Conservation (phyloP, 2,329 filamentous ascomycete species). For the Metarhizium album region DNA sequence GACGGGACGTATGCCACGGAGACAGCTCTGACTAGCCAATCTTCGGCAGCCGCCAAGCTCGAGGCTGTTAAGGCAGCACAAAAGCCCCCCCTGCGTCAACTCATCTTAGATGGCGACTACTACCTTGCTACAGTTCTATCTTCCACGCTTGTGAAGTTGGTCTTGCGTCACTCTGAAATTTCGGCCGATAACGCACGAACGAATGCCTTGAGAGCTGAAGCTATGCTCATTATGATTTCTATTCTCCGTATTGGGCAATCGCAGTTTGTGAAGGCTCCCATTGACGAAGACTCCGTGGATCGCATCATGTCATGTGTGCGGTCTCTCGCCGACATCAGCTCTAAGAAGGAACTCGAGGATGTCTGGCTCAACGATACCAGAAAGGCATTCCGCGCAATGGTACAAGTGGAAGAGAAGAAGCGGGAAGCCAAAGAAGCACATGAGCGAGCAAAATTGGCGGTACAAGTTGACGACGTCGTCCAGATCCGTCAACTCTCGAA, state of each 20-base stretch:
- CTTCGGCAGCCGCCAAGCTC: constrained; percentile 77
- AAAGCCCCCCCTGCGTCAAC: constrained; percentile 87
- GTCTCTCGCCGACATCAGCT: constrained; percentile 77
- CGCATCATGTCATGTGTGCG: constrained; percentile 96
- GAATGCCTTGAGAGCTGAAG: constrained; percentile 88
- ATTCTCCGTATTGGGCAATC: constrained; percentile 96
- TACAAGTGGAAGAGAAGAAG: constrained; percentile 96
- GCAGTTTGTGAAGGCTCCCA: constrained; percentile 95
- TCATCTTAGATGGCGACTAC: constrained; percentile 95
- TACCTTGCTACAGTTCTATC: constrained; percentile 93
- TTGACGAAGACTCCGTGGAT: constrained; percentile 97
- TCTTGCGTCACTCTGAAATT: constrained; percentile 94
- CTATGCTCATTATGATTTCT: constrained; percentile 99
- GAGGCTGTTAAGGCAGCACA: constrained; percentile 95
- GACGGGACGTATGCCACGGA: constrained; percentile 98
- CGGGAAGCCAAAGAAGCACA: constrained; percentile 86
- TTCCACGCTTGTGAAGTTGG: constrained; percentile 89
- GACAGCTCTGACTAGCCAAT: constrained; percentile 87
- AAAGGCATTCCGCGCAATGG: constrained; percentile 94
- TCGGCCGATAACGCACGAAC: constrained; percentile 77
- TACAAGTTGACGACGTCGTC: constrained; percentile 93
- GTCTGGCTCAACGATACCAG: constrained; percentile 92
- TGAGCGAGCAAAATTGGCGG: constrained; percentile 84
- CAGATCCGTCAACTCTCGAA: constrained; percentile 86
- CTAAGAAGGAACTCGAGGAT: constrained; percentile 82